Base-by-base conservation (phyloP, 441 rosid species). In the Erodium texanum region DNA sequence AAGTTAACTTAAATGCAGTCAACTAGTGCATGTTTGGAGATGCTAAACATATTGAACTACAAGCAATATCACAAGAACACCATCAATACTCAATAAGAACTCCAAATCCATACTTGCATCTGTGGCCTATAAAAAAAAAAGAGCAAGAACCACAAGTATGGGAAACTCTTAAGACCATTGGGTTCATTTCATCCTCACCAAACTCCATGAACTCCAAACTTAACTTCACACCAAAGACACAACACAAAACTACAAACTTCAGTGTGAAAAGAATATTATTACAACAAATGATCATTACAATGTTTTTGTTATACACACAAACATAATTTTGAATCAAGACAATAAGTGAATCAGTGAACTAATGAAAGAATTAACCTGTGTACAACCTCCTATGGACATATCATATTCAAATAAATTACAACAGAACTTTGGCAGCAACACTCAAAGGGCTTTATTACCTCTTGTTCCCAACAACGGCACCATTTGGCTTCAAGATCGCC, bases 361-460 rank as follows among this genome's bases (percentile, higher is more conserved):
- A 48, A 11, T 15, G 29, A 52, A 75, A 71, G 58, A 48, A 32
- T 68, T 62, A 45, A 70, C 62, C 68, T 59, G 66, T 79, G 71
- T 74, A 66, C 72, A 76, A 59, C 66, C 71, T 72, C 66, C 70
- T 64, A 65, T 15, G 20, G 20, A 64, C 29, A 66, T 45, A 68
- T 32, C 71, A 68, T 66, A 65, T 71, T 32, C 58, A 20, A 68
- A 74, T 75, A 83, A 79, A 23, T 72, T 81, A 78, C 77, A 72
- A 7, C 18, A 70, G 16, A 65, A 68, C 67, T 54, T 67, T 77
- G 80, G 82, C 83, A 59, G 70, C 78, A 80, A 75, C 68, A 71
- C 68, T 69, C 52, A 69, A 62, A 27, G 3, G 3, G 84, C 83
- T 83, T 80, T 84, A 78, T 84, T 81, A 9, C 20, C n/a, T n/a